Conservation (phyloP, 139 green algal species). For the Parachlorella kessleri region DNA sequence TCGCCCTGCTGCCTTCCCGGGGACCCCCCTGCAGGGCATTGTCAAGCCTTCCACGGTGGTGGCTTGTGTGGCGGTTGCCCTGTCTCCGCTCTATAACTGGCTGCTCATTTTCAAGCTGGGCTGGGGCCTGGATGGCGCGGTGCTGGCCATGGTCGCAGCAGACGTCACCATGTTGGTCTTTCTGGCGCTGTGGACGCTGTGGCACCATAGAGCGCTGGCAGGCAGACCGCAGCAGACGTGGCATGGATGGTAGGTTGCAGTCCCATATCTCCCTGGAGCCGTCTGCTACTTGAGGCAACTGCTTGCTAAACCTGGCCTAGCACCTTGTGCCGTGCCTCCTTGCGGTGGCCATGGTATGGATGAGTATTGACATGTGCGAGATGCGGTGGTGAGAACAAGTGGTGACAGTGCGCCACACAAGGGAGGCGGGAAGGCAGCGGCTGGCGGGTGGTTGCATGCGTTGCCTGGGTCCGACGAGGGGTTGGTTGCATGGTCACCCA, state of each 20-base stretch:
- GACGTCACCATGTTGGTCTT: constrained; percentile 20
- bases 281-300: too few species aligned
- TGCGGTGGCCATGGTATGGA: too few species aligned
- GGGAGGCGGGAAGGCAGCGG: too few species aligned
- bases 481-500: too few species aligned
- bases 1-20: too few species aligned
- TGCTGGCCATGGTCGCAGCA: constrained; percentile 45
- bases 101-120: constrained; percentile 39
- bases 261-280: background rate
- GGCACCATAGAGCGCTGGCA: constrained; percentile 7
- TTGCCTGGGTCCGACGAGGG: too few species aligned
- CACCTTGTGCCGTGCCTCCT: too few species aligned
- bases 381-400: too few species aligned
- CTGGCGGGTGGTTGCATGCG: too few species aligned
- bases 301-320: too few species aligned
- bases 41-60: constrained; percentile 53
- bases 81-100: constrained; percentile 39
- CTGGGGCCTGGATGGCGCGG: constrained; percentile 68
- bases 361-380: too few species aligned
- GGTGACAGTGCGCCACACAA: too few species aligned
- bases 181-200: background rate
- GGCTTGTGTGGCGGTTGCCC: constrained; percentile 6
- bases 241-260: constrained; percentile 43
- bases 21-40: constrained; percentile 55
- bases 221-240: constrained; percentile 55